Evolutionary conservation across 306 rosid genomes (phyloP).

Genomic region (Neltuma alba): DNA sequence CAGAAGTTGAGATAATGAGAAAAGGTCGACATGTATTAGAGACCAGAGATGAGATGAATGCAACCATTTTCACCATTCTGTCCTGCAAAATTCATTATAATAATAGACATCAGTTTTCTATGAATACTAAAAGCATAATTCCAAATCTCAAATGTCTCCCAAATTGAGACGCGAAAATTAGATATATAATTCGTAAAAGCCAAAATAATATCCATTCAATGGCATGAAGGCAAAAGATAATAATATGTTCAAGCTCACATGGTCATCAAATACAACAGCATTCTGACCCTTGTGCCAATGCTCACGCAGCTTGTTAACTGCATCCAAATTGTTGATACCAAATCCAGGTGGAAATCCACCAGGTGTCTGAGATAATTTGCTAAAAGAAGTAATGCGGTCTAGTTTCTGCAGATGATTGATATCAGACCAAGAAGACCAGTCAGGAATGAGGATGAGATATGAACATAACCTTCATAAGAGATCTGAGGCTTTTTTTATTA

Average conservation of each 20-base stretch:
- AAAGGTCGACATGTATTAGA: constrained; percentile 52
- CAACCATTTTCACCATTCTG: constrained; percentile 50
- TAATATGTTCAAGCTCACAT: constrained; percentile 42
- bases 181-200: constrained; percentile 23
- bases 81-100: constrained; percentile 51
- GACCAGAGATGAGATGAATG: constrained; percentile 55
- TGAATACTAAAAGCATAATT: constrained; percentile 4
- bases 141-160: constrained; percentile 16
- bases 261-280: constrained; percentile 65
- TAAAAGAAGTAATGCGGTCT: constrained; percentile 33
- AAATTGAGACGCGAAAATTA: not conserved
- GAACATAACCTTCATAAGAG: not conserved
- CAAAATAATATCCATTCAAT: constrained; percentile 15
- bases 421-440: constrained; percentile 22
- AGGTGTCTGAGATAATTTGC: constrained; percentile 43
- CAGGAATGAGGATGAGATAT: constrained; percentile 19
- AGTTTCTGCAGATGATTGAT: constrained; percentile 48
- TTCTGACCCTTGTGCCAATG: constrained; percentile 53
- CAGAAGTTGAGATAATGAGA: constrained; percentile 61
- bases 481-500: not conserved
- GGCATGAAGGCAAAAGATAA: constrained; percentile 10
- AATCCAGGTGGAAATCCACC: constrained; percentile 40
- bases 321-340: constrained; percentile 41
- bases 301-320: constrained; percentile 55
- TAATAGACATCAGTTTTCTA: not conserved